Percentiles rank a stretch among this genome's conserved stretches.
These are phyloP conservation scores for Phytophthora capsici DNA, from an alignment of 352 stramenopile species.

Conservation along the genomic window DNA sequence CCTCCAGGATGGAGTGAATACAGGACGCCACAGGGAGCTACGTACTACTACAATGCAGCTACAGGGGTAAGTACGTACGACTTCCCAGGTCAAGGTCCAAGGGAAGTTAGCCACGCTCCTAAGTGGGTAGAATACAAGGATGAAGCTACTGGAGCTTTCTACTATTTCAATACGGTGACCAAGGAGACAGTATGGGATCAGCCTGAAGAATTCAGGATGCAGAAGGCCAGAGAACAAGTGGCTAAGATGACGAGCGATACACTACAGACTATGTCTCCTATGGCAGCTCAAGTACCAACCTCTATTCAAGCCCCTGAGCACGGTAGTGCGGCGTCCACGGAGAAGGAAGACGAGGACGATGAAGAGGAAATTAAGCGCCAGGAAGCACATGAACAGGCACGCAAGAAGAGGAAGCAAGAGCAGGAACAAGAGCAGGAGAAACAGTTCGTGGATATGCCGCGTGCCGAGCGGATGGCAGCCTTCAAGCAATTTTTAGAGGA, in stretches of 20 bases:
- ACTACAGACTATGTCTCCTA: slow-evolving; percentile 15
- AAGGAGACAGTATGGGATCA: slow-evolving; percentile 85
- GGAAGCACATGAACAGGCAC: slow-evolving; percentile 30
- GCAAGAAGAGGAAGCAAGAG: slow-evolving; percentile 51
- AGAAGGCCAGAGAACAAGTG: slow-evolving; percentile 73
- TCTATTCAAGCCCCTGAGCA: slow-evolving; percentile 3
- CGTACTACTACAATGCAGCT: slow-evolving; percentile 68
- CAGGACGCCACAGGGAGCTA: slow-evolving; percentile 54
- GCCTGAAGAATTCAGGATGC: slow-evolving; percentile 78
- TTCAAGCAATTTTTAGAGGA: slow-evolving; percentile 83
- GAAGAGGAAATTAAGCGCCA: slow-evolving; percentile 35
- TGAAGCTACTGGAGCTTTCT: slow-evolving; percentile 65
- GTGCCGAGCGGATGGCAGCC: slow-evolving; percentile 52
- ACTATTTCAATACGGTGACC: slow-evolving; percentile 84
- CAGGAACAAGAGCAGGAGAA: slow-evolving; percentile 49
- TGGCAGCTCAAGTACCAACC: slow-evolving; percentile 4
- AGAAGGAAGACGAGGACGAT: slow-evolving; percentile 42
- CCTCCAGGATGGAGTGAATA: slow-evolving; percentile 70
- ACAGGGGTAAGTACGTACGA: slow-evolving; percentile 77
- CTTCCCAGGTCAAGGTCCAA: slow-evolving; percentile 16
- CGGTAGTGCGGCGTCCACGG: slow-evolving; percentile 6
- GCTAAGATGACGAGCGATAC: slow-evolving; percentile 62
- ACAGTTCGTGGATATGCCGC: slow-evolving; percentile 56
- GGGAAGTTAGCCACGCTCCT: neutral
- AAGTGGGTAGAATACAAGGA: slow-evolving; percentile 87